A percentile compares a stretch with the other conserved stretches of the same genome.
These are phyloP conservation scores for Cystobasidiopsis lactophilus DNA, from an alignment of 768 basidiomycete species.

Conservation along the genomic window DNA sequence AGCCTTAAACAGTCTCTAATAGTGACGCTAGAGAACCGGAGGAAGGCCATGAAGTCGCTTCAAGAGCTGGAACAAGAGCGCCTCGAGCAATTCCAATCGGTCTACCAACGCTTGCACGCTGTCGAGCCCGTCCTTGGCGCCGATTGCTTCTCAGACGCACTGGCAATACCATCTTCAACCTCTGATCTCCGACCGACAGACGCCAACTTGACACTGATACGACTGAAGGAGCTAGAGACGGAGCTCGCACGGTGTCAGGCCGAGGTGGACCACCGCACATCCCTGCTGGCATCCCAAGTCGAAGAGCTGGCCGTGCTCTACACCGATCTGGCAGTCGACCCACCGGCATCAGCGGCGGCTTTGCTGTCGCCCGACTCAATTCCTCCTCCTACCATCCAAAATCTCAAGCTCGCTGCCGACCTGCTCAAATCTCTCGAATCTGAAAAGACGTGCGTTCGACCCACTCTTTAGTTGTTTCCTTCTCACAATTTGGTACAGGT, in stretches of 20 bases:
- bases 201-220: background rate
- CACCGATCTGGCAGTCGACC: background rate
- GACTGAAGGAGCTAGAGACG: background rate
- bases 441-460: too few relatives aligned
- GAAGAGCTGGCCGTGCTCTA: background rate
- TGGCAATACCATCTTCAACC: background rate
- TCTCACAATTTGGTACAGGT: too few relatives aligned
- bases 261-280: background rate
- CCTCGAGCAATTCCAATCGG: background rate
- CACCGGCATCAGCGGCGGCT: background rate
- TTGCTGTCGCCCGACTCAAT: background rate
- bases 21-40: background rate
- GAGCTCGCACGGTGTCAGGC: background rate
- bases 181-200: background rate
- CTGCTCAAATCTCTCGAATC: background rate
- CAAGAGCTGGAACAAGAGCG: background rate
- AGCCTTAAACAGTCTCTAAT: background rate
- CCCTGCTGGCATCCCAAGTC: background rate
- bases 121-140: conserved; percentile 4
- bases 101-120: background rate
- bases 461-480: too few relatives aligned
- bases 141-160: background rate
- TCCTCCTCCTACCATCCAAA: background rate
- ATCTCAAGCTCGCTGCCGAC: background rate
- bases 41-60: background rate